Evolutionary conservation across 257 asterid species (phyloP).

Genomic region (Coffea canephora): DNA sequence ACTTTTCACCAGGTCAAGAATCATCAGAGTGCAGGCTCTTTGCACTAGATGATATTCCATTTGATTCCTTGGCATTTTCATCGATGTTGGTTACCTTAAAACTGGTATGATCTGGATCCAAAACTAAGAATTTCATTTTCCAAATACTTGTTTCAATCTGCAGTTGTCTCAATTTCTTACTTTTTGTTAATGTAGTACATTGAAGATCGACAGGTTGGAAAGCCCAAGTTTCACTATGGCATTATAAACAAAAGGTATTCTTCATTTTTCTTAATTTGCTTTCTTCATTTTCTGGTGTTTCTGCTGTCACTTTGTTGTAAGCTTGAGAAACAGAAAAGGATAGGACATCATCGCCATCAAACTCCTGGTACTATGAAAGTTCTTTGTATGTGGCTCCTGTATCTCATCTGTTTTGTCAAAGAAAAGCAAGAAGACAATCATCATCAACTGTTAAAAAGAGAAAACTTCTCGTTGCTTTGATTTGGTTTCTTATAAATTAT

Average conservation of each 20-base stretch:
- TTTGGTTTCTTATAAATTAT: neutral
- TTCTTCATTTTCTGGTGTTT: neutral
- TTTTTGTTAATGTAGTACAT: constrained; percentile 46
- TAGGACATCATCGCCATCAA: neutral
- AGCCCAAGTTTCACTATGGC: constrained; percentile 83
- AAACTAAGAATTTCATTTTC: neutral
- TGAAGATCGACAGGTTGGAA: constrained; percentile 72
- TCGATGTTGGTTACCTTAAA: constrained; percentile 87
- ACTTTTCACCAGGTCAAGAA: constrained; percentile 90
- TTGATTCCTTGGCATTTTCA: constrained; percentile 86
- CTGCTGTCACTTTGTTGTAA: neutral
- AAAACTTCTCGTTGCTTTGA: neutral
- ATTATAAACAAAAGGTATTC: constrained; percentile 79
- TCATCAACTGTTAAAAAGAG: neutral
- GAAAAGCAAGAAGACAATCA: neutral
- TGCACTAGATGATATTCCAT: constrained; percentile 70
- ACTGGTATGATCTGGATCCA: constrained; percentile 46
- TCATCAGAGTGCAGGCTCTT: constrained; percentile 87
- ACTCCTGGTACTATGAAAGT: neutral
- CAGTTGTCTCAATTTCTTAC: constrained; percentile 7
- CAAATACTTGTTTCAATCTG: constrained; percentile 1
- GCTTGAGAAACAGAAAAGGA: neutral
- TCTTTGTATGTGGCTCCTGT: neutral
- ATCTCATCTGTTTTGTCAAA: neutral
- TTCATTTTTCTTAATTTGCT: constrained; percentile 20